phyloP scores from a whole-genome alignment of 345 rosid genomes.

The Citrus australasica region DNA sequence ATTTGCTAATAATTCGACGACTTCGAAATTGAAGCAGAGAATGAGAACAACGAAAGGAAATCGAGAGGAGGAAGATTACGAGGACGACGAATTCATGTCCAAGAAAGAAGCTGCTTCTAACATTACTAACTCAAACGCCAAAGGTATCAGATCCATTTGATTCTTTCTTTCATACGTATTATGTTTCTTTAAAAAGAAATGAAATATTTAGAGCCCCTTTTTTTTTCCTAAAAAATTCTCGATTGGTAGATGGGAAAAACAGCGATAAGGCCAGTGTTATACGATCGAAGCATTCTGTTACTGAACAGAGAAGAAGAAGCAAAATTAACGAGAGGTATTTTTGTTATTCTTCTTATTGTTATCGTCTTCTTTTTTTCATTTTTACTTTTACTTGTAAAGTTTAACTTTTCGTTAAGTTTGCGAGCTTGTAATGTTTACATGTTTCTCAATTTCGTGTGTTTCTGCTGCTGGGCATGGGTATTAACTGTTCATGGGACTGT shows the following conservation, averaged over 20 bases:
- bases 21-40: not conserved
- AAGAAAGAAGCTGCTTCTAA: slow-evolving; percentile 54
- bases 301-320: slow-evolving; percentile 93
- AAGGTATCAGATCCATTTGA: slow-evolving; percentile 31
- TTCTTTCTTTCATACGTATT: not conserved
- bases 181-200: not conserved
- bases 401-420: no score
- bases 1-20: not conserved
- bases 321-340: slow-evolving; percentile 91
- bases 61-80: slow-evolving; percentile 82
- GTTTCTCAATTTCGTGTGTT: not conserved
- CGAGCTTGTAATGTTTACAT: no score
- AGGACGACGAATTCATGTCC: slow-evolving; percentile 65
- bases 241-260: slow-evolving; percentile 61
- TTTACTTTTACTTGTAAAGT: no score
- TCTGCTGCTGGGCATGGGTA: not conserved
- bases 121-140: slow-evolving; percentile 23
- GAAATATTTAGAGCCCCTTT: not conserved
- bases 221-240: not conserved
- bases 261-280: slow-evolving; percentile 67
- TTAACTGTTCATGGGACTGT: not conserved
- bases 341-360: not conserved
- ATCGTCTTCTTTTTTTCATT: not conserved
- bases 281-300: slow-evolving; percentile 93
- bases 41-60: slow-evolving; percentile 73